A percentile compares a stretch with the other conserved stretches of the same genome.
Evolutionary conservation across 2,329 filamentous ascomycete species (phyloP).

Genomic region (Metarhizium robertsii): DNA sequence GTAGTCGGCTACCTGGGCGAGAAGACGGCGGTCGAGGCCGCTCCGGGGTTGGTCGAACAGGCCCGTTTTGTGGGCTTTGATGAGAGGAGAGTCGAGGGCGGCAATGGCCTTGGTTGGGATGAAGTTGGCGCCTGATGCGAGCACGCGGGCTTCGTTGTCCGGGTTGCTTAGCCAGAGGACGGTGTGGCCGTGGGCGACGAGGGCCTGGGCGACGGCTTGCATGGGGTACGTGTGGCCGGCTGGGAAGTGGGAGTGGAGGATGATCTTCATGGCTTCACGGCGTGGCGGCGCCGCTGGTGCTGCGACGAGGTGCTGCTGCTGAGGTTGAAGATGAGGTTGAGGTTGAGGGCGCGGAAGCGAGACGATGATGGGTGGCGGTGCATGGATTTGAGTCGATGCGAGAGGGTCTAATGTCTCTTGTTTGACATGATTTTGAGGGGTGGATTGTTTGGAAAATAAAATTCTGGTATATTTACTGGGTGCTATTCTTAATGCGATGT

Average conservation of each 20-base stretch:
- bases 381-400: too few species aligned
- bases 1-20: conserved; percentile 27
- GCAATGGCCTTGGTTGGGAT: conserved; percentile 20
- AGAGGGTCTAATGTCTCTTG: too few species aligned
- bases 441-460: too few species aligned
- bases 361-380: too few species aligned
- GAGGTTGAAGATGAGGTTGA: too few species aligned
- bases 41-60: conserved; percentile 20
- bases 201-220: conserved; percentile 27
- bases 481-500: too few species aligned
- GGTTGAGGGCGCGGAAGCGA: too few species aligned
- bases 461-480: too few species aligned
- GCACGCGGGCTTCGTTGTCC: conserved; percentile 23
- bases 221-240: conserved; percentile 30
- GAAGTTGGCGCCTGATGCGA: conserved; percentile 24
- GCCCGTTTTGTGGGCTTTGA: conserved; percentile 17
- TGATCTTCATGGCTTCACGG: conserved; percentile 21
- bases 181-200: conserved; percentile 26
- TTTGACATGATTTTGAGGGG: too few species aligned
- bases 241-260: conserved; percentile 30
- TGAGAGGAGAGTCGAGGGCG: conserved; percentile 20
- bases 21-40: conserved; percentile 18
- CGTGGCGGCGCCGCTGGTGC: too few species aligned
- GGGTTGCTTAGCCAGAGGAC: conserved; percentile 28
- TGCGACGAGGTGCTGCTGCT: too few species aligned